phyloP scores from a whole-genome alignment of 352 stramenopile genomes.

The Globisporangium paddicum region DNA sequence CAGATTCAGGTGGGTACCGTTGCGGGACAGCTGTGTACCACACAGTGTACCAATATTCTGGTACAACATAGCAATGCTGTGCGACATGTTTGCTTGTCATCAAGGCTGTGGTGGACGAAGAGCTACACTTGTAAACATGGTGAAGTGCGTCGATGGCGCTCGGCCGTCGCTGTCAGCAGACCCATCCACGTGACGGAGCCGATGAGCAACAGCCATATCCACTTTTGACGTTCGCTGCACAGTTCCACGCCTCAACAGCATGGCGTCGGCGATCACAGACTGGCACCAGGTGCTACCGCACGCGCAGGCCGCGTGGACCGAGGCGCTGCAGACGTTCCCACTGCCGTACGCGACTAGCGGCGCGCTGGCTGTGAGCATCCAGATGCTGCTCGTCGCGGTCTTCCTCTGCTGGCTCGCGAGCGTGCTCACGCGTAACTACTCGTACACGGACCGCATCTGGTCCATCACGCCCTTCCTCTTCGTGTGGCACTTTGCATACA shows the following conservation, averaged over 20 bases:
- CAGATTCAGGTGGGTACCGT: too few relatives aligned
- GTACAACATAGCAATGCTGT: background rate
- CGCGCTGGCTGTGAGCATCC: conserved; percentile 38
- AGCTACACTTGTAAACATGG: background rate
- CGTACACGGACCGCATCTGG: conserved; percentile 92
- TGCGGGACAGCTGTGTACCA: too few relatives aligned
- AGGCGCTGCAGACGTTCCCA: conserved; percentile 28
- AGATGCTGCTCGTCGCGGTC: conserved; percentile 37
- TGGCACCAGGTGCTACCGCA: conserved; percentile 29
- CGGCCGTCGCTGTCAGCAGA: background rate
- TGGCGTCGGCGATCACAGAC: conserved; percentile 19
- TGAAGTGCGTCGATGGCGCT: background rate
- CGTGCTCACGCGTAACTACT: conserved; percentile 85
- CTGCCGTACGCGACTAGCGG: conserved; percentile 34
- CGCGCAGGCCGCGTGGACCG: conserved; percentile 21
- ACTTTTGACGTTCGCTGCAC: background rate
- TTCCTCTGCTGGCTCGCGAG: conserved; percentile 55
- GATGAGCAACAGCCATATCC: conserved; percentile 2
- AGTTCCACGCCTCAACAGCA: background rate
- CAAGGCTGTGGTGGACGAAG: background rate
- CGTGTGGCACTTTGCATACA: conserved; percentile 72
- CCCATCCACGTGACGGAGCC: background rate
- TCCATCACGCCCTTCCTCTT: conserved; percentile 87
- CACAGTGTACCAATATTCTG: too few relatives aligned
- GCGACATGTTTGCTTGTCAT: conserved; percentile 2